Conservation (phyloP, 148 eudicot species). For the Pharnaceum exiguum region DNA sequence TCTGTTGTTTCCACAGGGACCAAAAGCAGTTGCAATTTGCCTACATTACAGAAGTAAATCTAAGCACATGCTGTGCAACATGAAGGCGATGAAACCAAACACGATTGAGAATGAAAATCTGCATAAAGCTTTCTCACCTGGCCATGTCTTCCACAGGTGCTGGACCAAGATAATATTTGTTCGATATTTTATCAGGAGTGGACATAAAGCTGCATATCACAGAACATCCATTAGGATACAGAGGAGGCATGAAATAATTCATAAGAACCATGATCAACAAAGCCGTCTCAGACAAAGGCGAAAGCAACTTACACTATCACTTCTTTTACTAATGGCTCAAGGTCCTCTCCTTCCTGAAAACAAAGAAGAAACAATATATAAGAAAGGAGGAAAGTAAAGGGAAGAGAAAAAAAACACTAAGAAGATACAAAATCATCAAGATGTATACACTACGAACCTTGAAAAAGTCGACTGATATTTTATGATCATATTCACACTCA, state of each 20-base stretch:
- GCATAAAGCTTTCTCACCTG: conserved; percentile 29
- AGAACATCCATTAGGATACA: conserved; percentile 1
- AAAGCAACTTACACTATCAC: conserved; percentile 64
- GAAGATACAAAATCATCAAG: too few relatives aligned
- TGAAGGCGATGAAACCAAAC: not conserved
- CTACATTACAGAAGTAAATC: conserved; percentile 18
- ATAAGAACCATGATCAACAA: not conserved
- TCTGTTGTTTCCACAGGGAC: conserved; percentile 93
- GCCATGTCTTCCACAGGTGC: conserved; percentile 93
- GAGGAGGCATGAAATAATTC: not conserved
- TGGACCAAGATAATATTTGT: conserved; percentile 90
- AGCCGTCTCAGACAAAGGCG: not conserved
- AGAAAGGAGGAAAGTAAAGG: not conserved
- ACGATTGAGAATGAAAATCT: not conserved
- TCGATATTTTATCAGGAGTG: conserved; percentile 70
- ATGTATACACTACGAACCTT: conserved; percentile 33
- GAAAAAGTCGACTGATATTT: conserved; percentile 65
- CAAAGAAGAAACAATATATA: not conserved
- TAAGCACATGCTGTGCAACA: not conserved
- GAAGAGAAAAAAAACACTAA: not conserved
- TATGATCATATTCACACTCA: conserved; percentile 89
- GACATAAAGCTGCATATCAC: conserved; percentile 70
- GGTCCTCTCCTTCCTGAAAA: conserved; percentile 65
- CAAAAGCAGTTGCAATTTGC: conserved; percentile 94
- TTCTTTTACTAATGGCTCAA: conserved; percentile 53